A percentile compares a stretch with the other conserved stretches of the same genome.
These are phyloP conservation scores for Colletotrichum truncatum DNA, from an alignment of 2,329 filamentous ascomycete species.

Conservation along the genomic window DNA sequence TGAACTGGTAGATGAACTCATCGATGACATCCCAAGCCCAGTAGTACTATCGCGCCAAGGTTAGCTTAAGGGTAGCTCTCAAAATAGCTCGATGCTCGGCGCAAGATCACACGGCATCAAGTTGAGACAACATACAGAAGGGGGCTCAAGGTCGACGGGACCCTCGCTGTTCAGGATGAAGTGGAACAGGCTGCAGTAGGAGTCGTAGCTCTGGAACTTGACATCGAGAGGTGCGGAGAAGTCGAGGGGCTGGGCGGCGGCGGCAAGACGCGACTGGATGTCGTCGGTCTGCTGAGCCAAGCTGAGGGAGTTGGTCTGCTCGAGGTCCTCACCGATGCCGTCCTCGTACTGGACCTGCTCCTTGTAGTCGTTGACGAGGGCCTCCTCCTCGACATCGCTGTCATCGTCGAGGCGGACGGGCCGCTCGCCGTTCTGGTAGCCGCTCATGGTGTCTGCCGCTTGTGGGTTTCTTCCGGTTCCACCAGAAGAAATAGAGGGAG, in stretches of 20 bases:
- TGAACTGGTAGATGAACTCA: constrained; percentile 99
- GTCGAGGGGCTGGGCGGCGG: constrained; percentile 93
- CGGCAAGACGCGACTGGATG: constrained; percentile 89
- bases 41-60: constrained; percentile 75
- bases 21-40: constrained; percentile 99
- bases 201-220: constrained; percentile 99
- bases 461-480: not conserved
- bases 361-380: constrained; percentile 92
- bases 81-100: not conserved
- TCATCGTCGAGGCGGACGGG: constrained; percentile 76
- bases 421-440: constrained; percentile 68
- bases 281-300: constrained; percentile 84
- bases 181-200: constrained; percentile 99
- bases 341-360: constrained; percentile 97
- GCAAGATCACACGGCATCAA: too few species aligned
- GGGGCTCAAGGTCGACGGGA: constrained; percentile 96
- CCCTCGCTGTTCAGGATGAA: constrained; percentile 99
- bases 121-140: constrained; percentile 82
- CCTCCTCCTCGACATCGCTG: constrained; percentile 96
- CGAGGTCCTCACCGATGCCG: constrained; percentile 78
- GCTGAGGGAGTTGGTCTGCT: constrained; percentile 75
- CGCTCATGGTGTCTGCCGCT: constrained; percentile 59
- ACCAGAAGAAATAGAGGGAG: not conserved
- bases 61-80: constrained; percentile 10
- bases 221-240: constrained; percentile 95